Percentiles rank a stretch among this genome's conserved stretches.
phyloP scores from a whole-genome alignment of 176 grass and related monocot species.

The Phoenix dactylifera region DNA sequence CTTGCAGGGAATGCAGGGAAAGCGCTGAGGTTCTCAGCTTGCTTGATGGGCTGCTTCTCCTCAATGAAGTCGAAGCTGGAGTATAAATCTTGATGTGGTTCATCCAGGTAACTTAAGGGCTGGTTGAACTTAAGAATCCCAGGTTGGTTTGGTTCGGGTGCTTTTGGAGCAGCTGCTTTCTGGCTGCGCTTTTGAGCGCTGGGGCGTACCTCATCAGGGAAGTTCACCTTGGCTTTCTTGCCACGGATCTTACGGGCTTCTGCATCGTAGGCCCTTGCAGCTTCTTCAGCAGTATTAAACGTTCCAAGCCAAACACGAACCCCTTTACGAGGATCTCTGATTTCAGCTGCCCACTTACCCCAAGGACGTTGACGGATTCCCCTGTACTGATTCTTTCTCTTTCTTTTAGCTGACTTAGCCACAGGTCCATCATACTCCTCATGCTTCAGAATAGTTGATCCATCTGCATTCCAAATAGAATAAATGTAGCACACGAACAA shows the following conservation, averaged over 20 bases:
- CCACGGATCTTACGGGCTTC: constrained; percentile 89
- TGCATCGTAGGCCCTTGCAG: constrained; percentile 85
- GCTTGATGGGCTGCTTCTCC: constrained; percentile 24
- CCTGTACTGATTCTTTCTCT: constrained; percentile 86
- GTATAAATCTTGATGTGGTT: constrained; percentile 23
- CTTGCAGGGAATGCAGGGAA: neutral
- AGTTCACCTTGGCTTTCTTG: constrained; percentile 97
- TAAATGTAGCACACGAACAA: neutral
- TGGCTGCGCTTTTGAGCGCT: constrained; percentile 26
- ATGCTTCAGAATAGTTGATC: constrained; percentile 31
- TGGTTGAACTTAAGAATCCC: constrained; percentile 25
- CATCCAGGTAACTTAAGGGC: constrained; percentile 11
- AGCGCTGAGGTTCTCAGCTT: constrained; percentile 10
- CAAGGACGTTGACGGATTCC: constrained; percentile 95
- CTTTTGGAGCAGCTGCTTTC: constrained; percentile 17
- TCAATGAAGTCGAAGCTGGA: constrained; percentile 23
- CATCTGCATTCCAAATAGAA: constrained; percentile 31
- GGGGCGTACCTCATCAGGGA: constrained; percentile 47
- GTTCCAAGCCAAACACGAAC: constrained; percentile 96
- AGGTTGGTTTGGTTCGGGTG: constrained; percentile 19
- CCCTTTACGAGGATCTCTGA: constrained; percentile 88
- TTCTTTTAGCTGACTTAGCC: constrained; percentile 52
- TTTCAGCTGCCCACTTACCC: constrained; percentile 99
- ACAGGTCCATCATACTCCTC: constrained; percentile 37
- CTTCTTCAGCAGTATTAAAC: constrained; percentile 94